Conservation (phyloP, 371 early-diverging fungal species). For the Mortierella sp. region DNA sequence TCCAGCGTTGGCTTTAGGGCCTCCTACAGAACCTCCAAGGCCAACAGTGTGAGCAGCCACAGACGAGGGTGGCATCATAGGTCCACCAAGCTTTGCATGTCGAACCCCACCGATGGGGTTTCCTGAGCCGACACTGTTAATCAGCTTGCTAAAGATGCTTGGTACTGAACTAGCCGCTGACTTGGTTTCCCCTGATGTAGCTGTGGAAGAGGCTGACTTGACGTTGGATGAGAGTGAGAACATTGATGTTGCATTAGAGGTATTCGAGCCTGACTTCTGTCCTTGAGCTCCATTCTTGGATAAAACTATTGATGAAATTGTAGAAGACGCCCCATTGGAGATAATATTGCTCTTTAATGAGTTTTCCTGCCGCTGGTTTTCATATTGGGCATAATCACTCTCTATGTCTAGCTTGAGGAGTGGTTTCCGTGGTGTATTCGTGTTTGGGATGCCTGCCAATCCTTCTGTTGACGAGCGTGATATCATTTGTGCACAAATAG, state of each 20-base stretch:
- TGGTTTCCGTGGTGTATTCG: slow-evolving; percentile 26
- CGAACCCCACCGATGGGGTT: slow-evolving; percentile 49
- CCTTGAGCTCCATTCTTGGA: slow-evolving; percentile 6
- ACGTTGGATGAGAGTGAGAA: not conserved
- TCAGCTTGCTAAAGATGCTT: slow-evolving; percentile 41
- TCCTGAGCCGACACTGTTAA: slow-evolving; percentile 44
- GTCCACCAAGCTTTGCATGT: slow-evolving; percentile 39
- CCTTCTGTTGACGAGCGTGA: slow-evolving; percentile 15
- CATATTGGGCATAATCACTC: slow-evolving; percentile 17
- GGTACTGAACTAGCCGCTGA: slow-evolving; percentile 16
- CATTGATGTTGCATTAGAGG: slow-evolving; percentile 3
- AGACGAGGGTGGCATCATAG: slow-evolving; percentile 44
- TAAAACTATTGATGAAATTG: slow-evolving; percentile 1
- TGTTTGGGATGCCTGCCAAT: not conserved
- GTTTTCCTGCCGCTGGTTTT: slow-evolving; percentile 8
- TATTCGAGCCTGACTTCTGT: slow-evolving; percentile 3
- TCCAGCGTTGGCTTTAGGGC: slow-evolving; percentile 11
- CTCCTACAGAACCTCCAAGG: slow-evolving; percentile 36
- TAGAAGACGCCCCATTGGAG: not conserved
- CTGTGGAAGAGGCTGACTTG: slow-evolving; percentile 3
- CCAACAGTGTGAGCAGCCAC: slow-evolving; percentile 38
- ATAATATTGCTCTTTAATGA: not conserved
- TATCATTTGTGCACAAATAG: slow-evolving; percentile 10
- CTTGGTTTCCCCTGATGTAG: slow-evolving; percentile 2
- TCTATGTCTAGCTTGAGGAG: slow-evolving; percentile 39